Conservation (phyloP, 2,329 filamentous ascomycete species). For the Aspergillus chevalieri region DNA sequence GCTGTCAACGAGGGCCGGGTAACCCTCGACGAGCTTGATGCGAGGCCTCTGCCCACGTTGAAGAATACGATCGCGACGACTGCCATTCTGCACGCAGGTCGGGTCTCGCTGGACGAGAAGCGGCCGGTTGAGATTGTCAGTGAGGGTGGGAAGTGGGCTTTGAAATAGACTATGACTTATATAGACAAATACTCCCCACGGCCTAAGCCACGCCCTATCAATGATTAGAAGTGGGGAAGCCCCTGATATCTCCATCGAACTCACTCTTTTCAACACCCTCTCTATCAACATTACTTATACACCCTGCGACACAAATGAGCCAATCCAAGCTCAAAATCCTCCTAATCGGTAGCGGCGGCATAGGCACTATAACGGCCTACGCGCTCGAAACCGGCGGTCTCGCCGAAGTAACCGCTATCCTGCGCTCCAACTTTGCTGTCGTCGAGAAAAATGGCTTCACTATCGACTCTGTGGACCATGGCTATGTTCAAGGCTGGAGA, state of each 20-base stretch:
- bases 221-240: neutral
- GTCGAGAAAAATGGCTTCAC: conserved; percentile 46
- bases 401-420: conserved; percentile 49
- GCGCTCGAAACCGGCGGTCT: conserved; percentile 47
- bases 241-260: neutral
- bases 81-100: conserved; percentile 81
- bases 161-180: conserved; percentile 43
- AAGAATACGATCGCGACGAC: conserved; percentile 87
- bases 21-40: conserved; percentile 70
- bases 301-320: neutral
- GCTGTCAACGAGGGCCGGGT: conserved; percentile 68
- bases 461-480: conserved; percentile 53
- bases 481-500: conserved; percentile 44
- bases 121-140: conserved; percentile 64
- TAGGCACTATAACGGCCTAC: conserved; percentile 53
- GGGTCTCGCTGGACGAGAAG: conserved; percentile 76
- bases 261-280: neutral
- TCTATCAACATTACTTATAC: neutral
- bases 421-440: conserved; percentile 51
- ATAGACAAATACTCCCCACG: too few species aligned
- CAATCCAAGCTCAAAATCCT: conserved; percentile 31
- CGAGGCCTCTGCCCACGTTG: conserved; percentile 74
- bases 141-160: conserved; percentile 52
- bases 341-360: conserved; percentile 50
- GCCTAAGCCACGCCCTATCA: neutral